These are phyloP conservation scores for Kodamaea derodonti DNA, from an alignment of 1,139 yeast genomes.

Conservation along the genomic window DNA sequence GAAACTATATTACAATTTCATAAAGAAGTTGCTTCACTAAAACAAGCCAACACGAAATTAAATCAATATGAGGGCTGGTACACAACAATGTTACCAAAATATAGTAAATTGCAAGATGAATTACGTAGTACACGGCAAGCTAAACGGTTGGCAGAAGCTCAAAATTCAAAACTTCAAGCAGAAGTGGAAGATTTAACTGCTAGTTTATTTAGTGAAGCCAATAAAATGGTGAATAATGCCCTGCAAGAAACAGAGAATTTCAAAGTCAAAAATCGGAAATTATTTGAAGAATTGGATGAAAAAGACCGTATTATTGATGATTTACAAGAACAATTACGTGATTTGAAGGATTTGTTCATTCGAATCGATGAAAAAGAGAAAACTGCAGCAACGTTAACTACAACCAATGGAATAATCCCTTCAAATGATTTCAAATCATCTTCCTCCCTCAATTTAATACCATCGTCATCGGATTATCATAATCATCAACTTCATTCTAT, in stretches of 20 bases:
- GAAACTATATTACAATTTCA: conserved; percentile 34
- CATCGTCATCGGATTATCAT: background rate
- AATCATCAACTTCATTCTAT: conserved; percentile 20
- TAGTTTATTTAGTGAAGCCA: conserved; percentile 75
- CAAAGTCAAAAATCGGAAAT: conserved; percentile 51
- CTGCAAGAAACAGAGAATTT: conserved; percentile 54
- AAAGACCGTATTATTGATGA: conserved; percentile 65
- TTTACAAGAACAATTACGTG: conserved; percentile 65
- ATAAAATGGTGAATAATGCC: conserved; percentile 73
- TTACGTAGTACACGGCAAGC: conserved; percentile 29
- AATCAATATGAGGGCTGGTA: conserved; percentile 31
- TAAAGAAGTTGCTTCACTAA: conserved; percentile 27
- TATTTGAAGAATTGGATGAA: conserved; percentile 66
- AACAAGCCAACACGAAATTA: conserved; percentile 16
- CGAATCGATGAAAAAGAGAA: conserved; percentile 33
- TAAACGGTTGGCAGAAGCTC: conserved; percentile 49
- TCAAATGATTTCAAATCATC: background rate
- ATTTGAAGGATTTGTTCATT: conserved; percentile 49
- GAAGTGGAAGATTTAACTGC: conserved; percentile 80
- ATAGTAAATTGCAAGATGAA: conserved; percentile 30
- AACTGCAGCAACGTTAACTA: conserved; percentile 1
- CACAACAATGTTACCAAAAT: conserved; percentile 23
- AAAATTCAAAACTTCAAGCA: conserved; percentile 53
- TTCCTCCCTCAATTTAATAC: background rate
- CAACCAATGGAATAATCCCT: background rate